A percentile compares a stretch with the other conserved stretches of the same genome.
phyloP scores from a whole-genome alignment of 345 rosid species.

The Balakata baccata region DNA sequence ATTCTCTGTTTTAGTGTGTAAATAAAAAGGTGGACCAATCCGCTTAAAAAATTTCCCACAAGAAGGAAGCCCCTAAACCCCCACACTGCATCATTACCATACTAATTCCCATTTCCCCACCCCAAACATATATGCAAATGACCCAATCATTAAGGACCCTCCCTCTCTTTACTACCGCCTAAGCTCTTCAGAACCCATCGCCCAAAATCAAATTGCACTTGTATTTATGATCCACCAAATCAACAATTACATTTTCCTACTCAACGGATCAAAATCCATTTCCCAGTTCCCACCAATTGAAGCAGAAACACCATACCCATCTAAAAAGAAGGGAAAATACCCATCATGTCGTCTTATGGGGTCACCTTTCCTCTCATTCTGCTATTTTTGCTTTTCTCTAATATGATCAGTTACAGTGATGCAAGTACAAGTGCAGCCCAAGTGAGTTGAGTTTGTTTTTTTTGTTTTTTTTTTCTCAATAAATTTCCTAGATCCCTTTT shows the following conservation, averaged over 20 bases:
- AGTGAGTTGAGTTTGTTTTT: constrained; percentile 33
- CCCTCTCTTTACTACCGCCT: background rate
- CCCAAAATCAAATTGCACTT: background rate
- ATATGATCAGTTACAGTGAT: constrained; percentile 30
- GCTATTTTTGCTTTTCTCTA: constrained; percentile 34
- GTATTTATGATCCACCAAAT: constrained; percentile 15
- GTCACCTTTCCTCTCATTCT: constrained; percentile 30
- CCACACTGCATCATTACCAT: too few species aligned
- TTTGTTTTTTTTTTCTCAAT: too few species aligned
- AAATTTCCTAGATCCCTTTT: constrained; percentile 30
- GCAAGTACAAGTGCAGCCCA: constrained; percentile 27
- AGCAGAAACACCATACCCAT: background rate
- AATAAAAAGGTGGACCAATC: background rate
- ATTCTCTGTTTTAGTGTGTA: background rate
- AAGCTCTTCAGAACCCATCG: constrained; percentile 1
- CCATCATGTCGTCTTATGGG: constrained; percentile 30
- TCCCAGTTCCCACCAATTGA: constrained; percentile 4
- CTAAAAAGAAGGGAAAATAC: background rate
- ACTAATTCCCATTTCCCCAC: background rate
- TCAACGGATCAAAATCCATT: constrained; percentile 4
- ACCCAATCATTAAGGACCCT: background rate
- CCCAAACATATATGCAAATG: background rate
- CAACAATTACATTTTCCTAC: background rate
- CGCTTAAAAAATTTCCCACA: background rate
- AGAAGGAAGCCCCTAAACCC: too few species aligned